These are phyloP conservation scores for Sordariomycetes sp. DNA, from an alignment of 2,329 filamentous ascomycete genomes.

Conservation along the genomic window DNA sequence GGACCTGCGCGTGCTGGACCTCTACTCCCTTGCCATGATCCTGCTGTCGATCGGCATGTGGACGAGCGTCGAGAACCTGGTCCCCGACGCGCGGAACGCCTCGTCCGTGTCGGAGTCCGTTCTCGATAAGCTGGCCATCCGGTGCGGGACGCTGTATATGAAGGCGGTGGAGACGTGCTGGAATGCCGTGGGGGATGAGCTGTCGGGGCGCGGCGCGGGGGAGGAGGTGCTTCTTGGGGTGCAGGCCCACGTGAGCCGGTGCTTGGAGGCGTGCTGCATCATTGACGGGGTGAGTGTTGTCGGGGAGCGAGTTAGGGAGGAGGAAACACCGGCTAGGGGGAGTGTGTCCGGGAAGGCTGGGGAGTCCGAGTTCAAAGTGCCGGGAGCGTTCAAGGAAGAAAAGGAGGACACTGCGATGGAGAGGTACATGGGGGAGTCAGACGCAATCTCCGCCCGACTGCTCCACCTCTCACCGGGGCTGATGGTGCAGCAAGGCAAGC, in stretches of 20 bases:
- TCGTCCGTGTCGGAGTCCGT: conserved; percentile 50
- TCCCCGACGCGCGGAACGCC: conserved; percentile 27
- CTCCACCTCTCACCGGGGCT: not conserved
- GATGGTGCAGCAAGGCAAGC: not conserved
- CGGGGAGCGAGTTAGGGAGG: conserved; percentile 18
- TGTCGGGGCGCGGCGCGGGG: conserved; percentile 29
- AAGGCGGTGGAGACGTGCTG: conserved; percentile 64
- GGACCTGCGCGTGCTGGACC: conserved; percentile 50
- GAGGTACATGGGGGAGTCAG: too few species aligned
- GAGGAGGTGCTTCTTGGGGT: conserved; percentile 42
- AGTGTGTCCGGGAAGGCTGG: not conserved
- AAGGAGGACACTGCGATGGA: not conserved
- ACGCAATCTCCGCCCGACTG: too few species aligned
- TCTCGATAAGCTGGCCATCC: conserved; percentile 51
- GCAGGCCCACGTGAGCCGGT: conserved; percentile 44
- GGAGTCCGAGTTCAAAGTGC: not conserved
- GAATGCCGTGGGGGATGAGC: conserved; percentile 55
- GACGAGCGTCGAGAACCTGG: conserved; percentile 51
- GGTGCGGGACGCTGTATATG: conserved; percentile 66
- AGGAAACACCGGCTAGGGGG: not conserved
- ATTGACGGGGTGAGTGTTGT: conserved; percentile 48
- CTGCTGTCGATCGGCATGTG: conserved; percentile 68
- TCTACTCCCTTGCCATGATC: conserved; percentile 65
- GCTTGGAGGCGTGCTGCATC: conserved; percentile 51
- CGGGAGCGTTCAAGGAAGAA: not conserved